Evolutionary conservation across 805 yeast species (phyloP).

Genomic region (Candida silvatica): DNA sequence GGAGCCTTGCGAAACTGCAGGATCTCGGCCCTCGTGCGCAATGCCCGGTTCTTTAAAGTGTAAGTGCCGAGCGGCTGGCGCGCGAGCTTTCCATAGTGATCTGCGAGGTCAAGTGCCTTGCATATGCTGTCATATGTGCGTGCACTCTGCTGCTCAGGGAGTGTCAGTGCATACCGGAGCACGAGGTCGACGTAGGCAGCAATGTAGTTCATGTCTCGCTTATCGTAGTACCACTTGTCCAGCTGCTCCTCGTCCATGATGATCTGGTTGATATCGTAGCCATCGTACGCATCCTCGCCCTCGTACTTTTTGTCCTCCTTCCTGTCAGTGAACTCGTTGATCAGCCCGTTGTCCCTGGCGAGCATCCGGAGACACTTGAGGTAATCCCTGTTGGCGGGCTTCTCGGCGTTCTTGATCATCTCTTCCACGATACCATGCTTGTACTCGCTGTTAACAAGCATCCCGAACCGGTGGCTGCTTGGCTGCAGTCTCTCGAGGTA

Average conservation of each 20-base stretch:
- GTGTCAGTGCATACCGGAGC: constrained; percentile 29
- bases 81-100: constrained; percentile 18
- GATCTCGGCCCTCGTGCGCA: constrained; percentile 29
- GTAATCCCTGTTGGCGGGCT: constrained; percentile 26
- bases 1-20: constrained; percentile 12
- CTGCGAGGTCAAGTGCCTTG: constrained; percentile 23
- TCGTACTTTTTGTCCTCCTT: constrained; percentile 16
- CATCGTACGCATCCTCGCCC: constrained; percentile 20
- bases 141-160: constrained; percentile 17
- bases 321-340: constrained; percentile 10
- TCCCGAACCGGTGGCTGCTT: constrained; percentile 20
- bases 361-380: constrained; percentile 22
- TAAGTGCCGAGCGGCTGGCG: constrained; percentile 18
- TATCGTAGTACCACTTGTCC: constrained; percentile 18
- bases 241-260: constrained; percentile 10
- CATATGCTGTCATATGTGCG: constrained; percentile 19
- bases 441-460: constrained; percentile 20
- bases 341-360: constrained; percentile 22
- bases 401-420: constrained; percentile 23
- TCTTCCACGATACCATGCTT: constrained; percentile 32
- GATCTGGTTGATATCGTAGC: constrained; percentile 17
- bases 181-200: constrained; percentile 29
- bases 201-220: constrained; percentile 25
- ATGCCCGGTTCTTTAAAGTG: constrained; percentile 23
- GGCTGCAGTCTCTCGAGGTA: constrained; percentile 21